phyloP scores from a whole-genome alignment of 768 basidiomycete genomes.

The Sarcodon sp. region DNA sequence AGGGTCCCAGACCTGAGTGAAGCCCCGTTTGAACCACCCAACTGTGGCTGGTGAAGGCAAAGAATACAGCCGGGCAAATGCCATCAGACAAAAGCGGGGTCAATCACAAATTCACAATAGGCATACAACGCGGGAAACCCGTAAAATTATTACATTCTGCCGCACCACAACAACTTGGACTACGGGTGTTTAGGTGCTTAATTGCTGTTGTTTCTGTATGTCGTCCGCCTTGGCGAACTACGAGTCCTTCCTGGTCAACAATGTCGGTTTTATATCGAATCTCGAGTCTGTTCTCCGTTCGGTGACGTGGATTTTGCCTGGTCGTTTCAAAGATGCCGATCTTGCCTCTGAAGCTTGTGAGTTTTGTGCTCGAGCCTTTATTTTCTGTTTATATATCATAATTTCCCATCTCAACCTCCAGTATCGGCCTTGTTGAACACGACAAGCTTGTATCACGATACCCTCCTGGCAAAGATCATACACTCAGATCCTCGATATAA shows the following conservation, averaged over 20 bases:
- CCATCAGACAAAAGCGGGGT: too few species aligned
- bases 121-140: too few species aligned
- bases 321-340: conserved; percentile 95
- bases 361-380: conserved; percentile 22
- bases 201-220: conserved; percentile 25
- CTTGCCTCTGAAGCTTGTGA: conserved; percentile 87
- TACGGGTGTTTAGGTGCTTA: too few species aligned
- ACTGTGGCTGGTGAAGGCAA: too few species aligned
- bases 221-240: conserved; percentile 56
- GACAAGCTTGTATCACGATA: conserved; percentile 91
- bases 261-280: conserved; percentile 76
- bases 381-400: conserved; percentile 4
- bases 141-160: too few species aligned
- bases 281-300: conserved; percentile 83
- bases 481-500: conserved; percentile 55
- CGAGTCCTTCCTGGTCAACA: conserved; percentile 73
- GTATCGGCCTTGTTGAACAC: conserved; percentile 84
- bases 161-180: too few species aligned
- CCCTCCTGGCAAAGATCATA: conserved; percentile 60
- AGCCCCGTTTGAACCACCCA: too few species aligned
- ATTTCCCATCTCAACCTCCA: too few species aligned
- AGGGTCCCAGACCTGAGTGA: too few species aligned
- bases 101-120: too few species aligned
- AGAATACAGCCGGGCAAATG: too few species aligned
- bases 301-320: conserved; percentile 91